Evolutionary conservation across 371 early-diverging fungal species (phyloP).

Genomic region (Rhizomucor pusillus): DNA sequence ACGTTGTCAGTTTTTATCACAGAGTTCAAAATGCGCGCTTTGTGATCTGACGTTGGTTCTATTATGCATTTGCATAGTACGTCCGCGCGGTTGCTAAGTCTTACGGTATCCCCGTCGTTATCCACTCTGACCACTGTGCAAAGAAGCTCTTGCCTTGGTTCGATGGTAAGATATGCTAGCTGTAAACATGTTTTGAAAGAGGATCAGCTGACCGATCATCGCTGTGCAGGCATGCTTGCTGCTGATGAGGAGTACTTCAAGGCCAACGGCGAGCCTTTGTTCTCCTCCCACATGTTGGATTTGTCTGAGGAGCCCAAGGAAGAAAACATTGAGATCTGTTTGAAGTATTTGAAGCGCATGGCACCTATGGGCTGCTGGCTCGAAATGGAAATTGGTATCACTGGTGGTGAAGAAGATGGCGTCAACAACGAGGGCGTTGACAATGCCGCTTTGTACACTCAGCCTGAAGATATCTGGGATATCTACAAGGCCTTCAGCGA

Average conservation of each 20-base stretch:
- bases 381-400: conserved; percentile 96
- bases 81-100: conserved; percentile 83
- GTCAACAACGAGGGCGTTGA: conserved; percentile 91
- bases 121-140: conserved; percentile 95
- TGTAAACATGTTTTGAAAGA: background rate
- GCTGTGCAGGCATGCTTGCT: conserved; percentile 62
- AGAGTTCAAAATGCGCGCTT: background rate
- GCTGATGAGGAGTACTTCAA: conserved; percentile 92
- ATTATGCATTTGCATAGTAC: conserved; percentile 34
- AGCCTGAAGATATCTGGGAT: conserved; percentile 92
- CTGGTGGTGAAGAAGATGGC: conserved; percentile 95
- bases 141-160: conserved; percentile 95
- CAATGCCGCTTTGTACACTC: conserved; percentile 85
- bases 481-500: conserved; percentile 79
- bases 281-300: conserved; percentile 97
- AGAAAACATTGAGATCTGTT: conserved; percentile 86
- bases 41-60: conserved; percentile 1
- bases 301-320: conserved; percentile 89
- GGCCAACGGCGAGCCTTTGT: conserved; percentile 86
- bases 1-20: conserved; percentile 4
- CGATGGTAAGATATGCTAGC: conserved; percentile 55
- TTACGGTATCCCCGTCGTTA: conserved; percentile 85
- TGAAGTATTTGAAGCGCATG: conserved; percentile 89
- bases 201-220: background rate
- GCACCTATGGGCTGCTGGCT: conserved; percentile 78